A percentile compares a stretch with the other conserved stretches of the same genome.
Evolutionary conservation across 805 yeast genomes (phyloP).

Genomic region (Nakazawaea ambrosiae): DNA sequence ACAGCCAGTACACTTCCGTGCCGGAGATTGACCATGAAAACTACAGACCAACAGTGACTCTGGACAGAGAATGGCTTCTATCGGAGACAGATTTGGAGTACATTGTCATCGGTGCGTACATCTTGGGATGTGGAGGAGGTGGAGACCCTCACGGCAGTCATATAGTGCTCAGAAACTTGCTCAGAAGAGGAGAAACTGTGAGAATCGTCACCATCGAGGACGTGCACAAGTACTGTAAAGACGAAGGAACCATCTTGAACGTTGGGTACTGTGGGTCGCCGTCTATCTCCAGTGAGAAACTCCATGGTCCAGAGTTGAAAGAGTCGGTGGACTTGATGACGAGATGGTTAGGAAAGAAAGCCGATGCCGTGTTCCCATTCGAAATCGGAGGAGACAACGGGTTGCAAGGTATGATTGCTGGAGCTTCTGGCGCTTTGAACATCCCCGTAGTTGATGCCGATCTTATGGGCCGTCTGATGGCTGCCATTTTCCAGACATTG

Average conservation of each 20-base stretch:
- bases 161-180: conserved; percentile 25
- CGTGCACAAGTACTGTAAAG: conserved; percentile 17
- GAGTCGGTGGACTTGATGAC: conserved; percentile 23
- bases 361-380: conserved; percentile 29
- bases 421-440: conserved; percentile 19
- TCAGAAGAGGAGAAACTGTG: conserved; percentile 27
- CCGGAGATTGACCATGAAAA: conserved; percentile 17
- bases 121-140: conserved; percentile 43
- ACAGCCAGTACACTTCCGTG: conserved; percentile 13
- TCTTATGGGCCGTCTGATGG: conserved; percentile 36
- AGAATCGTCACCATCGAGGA: conserved; percentile 26
- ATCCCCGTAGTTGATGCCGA: conserved; percentile 29
- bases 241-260: conserved; percentile 24
- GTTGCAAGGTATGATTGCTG: conserved; percentile 20
- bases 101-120: conserved; percentile 35
- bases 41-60: conserved; percentile 24
- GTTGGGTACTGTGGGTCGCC: conserved; percentile 39
- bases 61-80: conserved; percentile 29
- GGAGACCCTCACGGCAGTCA: conserved; percentile 35
- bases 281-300: conserved; percentile 32
- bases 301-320: conserved; percentile 30
- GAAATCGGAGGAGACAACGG: conserved; percentile 43
- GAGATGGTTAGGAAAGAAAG: conserved; percentile 20
- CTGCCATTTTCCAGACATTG: conserved; percentile 28
- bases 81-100: conserved; percentile 34